Evolutionary conservation across 257 asterid genomes (phyloP).

Genomic region (Marsdenia floribunda): DNA sequence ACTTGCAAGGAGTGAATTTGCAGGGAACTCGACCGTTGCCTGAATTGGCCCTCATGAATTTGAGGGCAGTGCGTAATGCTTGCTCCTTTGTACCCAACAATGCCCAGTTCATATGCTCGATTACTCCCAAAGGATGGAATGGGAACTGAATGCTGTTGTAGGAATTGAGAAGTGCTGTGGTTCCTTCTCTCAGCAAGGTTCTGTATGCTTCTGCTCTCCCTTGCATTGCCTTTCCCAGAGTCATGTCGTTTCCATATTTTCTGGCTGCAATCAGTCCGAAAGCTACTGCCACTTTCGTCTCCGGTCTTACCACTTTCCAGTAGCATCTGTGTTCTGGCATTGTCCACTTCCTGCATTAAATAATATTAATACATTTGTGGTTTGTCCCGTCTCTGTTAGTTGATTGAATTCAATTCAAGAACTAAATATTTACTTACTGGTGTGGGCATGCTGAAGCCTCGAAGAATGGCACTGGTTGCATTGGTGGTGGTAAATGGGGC

Average conservation of each 20-base stretch:
- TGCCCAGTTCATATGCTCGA: constrained; percentile 59
- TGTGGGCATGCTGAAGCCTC: constrained; percentile 78
- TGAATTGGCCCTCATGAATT: constrained; percentile 73
- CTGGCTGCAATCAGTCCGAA: constrained; percentile 69
- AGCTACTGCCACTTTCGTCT: constrained; percentile 55
- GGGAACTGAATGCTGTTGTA: constrained; percentile 68
- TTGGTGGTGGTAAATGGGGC: constrained; percentile 25
- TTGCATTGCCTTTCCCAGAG: constrained; percentile 45
- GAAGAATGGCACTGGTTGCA: constrained; percentile 32
- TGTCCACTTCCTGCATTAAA: constrained; percentile 57
- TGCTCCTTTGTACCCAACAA: constrained; percentile 55
- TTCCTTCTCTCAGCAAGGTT: constrained; percentile 84
- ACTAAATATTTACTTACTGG: constrained; percentile 45
- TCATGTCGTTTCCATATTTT: constrained; percentile 69
- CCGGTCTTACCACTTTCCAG: constrained; percentile 74
- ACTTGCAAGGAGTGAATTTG: constrained; percentile 60
- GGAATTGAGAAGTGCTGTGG: constrained; percentile 81
- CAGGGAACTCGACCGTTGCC: constrained; percentile 56
- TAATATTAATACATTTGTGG: neutral
- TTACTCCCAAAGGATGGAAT: constrained; percentile 51
- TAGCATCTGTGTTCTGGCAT: constrained; percentile 74
- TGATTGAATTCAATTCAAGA: neutral
- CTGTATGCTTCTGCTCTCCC: constrained; percentile 86
- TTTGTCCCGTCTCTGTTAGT: neutral
- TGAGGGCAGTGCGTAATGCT: constrained; percentile 58